These are phyloP conservation scores for Clonostachys solani DNA, from an alignment of 2,329 filamentous ascomycete genomes.

Conservation along the genomic window DNA sequence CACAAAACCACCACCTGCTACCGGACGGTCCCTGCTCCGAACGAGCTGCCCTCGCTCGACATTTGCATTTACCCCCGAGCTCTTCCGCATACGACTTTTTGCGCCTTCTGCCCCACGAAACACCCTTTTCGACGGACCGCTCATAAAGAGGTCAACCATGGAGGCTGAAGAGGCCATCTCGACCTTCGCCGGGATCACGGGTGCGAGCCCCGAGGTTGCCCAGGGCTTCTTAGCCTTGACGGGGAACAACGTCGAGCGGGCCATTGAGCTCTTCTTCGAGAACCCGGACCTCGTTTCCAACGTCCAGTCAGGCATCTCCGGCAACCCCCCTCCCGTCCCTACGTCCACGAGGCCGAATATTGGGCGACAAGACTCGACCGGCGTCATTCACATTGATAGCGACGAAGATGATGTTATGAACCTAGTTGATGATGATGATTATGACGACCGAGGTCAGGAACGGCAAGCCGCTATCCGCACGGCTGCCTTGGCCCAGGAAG, in stretches of 20 bases:
- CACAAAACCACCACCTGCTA: too few relatives aligned
- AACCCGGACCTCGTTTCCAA: slow-evolving; percentile 65
- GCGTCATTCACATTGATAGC: slow-evolving; percentile 69
- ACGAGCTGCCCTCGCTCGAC: too few relatives aligned
- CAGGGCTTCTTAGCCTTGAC: slow-evolving; percentile 80
- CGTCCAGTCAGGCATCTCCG: slow-evolving; percentile 17
- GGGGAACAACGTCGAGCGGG: slow-evolving; percentile 79
- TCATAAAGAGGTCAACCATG: slow-evolving; percentile 35
- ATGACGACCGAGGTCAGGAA: slow-evolving; percentile 30
- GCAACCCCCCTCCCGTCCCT: slow-evolving; percentile 20
- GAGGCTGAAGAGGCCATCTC: slow-evolving; percentile 68
- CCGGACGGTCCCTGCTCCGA: too few relatives aligned
- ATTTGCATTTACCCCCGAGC: too few relatives aligned
- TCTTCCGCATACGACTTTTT: too few relatives aligned
- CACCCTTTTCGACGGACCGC: too few relatives aligned
- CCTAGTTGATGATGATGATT: slow-evolving; percentile 29
- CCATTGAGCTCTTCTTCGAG: slow-evolving; percentile 86
- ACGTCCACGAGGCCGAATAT: slow-evolving; percentile 15
- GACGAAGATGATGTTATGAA: slow-evolving; percentile 53
- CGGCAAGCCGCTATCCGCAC: slow-evolving; percentile 31
- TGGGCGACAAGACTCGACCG: slow-evolving; percentile 25
- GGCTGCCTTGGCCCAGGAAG: slow-evolving; percentile 52
- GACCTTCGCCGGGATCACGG: slow-evolving; percentile 79
- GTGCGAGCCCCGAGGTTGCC: slow-evolving; percentile 68
- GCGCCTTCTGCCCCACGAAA: too few relatives aligned